These are phyloP conservation scores for Russula ochroleuca DNA, from an alignment of 768 basidiomycete species.

Conservation along the genomic window DNA sequence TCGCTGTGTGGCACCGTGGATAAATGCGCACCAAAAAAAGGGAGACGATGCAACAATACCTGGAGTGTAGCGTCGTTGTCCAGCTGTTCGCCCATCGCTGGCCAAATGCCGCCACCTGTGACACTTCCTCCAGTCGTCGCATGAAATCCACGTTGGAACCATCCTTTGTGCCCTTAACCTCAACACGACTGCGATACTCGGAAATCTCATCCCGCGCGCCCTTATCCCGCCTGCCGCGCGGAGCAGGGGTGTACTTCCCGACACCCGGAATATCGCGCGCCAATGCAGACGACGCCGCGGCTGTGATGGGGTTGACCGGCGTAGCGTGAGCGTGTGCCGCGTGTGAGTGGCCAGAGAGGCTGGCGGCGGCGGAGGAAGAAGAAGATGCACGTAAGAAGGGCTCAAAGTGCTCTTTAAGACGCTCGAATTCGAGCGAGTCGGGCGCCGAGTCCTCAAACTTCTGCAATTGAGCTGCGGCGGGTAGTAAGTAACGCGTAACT, in stretches of 20 bases:
- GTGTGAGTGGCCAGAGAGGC: conserved; percentile 47
- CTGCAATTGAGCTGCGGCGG: conserved; percentile 73
- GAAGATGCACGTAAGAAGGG: conserved; percentile 84
- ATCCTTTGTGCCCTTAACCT: conserved; percentile 51
- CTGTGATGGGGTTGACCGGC: conserved; percentile 79
- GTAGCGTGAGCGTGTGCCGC: conserved; percentile 60
- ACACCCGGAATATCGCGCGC: conserved; percentile 84
- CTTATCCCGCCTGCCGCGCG: conserved; percentile 53
- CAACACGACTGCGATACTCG: conserved; percentile 69
- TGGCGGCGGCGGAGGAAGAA: conserved; percentile 50
- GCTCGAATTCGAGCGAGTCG: conserved; percentile 86
- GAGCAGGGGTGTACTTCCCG: conserved; percentile 66
- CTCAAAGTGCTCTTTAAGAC: conserved; percentile 95
- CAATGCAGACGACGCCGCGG: conserved; percentile 83
- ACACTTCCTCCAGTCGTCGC: conserved; percentile 54
- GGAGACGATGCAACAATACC: conserved; percentile 39
- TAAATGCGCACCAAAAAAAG: conserved; percentile 7
- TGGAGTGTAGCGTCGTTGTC: conserved; percentile 58
- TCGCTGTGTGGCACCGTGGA: conserved; percentile 46
- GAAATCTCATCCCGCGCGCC: conserved; percentile 69
- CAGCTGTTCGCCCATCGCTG: conserved; percentile 82
- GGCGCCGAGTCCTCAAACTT: conserved; percentile 83
- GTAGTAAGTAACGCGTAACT: not conserved
- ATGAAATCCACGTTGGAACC: conserved; percentile 70
- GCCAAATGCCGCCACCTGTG: conserved; percentile 65